Evolutionary conservation across 2,329 filamentous ascomycete genomes (phyloP), one percentile per base, ranked within the genome.

Genomic region (Laburnicola sp.): DNA sequence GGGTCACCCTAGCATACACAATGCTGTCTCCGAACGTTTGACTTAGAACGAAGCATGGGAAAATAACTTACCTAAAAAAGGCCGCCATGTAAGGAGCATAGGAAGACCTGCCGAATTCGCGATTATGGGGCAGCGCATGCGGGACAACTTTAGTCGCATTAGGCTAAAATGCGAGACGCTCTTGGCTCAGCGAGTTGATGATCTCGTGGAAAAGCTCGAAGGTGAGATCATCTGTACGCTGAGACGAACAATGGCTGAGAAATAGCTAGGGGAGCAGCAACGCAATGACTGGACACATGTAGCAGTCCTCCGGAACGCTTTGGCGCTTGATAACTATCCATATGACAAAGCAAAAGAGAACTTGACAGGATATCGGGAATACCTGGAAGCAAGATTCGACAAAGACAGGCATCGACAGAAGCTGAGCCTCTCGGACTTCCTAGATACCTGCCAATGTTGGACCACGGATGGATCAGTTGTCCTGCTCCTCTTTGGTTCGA

Each of bases 401-500:
- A 41, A 16, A n/a, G 37, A 48, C 25, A 41, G 36, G n/a, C 27
- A 42, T 16, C 45, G 45, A 23, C 6, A 48, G 16, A 48, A 35
- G 10, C 21, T 48, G 25, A 37, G 6, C 21, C 22, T 43, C 3
- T 10, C 10, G 5, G 38, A 26, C 22, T 49, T 49, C 16, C 28
- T 36, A 2, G 9, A 6, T 6, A 34, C 6, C 4, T 16, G 22
- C 26, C 9, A 47, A 23, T 28, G 23, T 35, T 51, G 37, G 51
- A 35, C 32, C 31, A 35, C 25, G 6, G 16, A 5, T 11, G 32
- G 23, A 6, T 51, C 48, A 4, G 36, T 41, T 22, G 31, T 54
- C 1, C 26, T 54, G 4, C 27, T 51, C 21, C 34, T 54, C 4
- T 54, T 34, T 28, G 51, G 51, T 1, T 16, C 22, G 6, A 51